These are phyloP conservation scores for Coriolopsis trogii DNA, from an alignment of 1,284 basidiomycete genomes.

Conservation along the genomic window DNA sequence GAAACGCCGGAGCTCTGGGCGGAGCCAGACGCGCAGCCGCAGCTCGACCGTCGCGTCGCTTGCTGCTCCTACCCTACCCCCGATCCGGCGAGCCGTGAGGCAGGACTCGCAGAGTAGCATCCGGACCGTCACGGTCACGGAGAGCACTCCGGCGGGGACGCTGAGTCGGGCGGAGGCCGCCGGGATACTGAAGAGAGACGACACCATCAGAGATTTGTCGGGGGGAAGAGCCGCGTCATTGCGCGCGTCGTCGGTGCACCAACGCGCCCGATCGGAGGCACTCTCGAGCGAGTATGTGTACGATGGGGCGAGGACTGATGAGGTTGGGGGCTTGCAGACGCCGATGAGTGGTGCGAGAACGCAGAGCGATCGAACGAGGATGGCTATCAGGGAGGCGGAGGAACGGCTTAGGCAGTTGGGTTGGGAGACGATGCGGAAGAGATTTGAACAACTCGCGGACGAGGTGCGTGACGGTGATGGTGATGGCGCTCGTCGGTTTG, in stretches of 20 bases:
- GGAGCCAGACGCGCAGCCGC: conserved; percentile 46
- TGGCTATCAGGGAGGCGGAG: conserved; percentile 54
- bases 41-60: conserved; percentile 65
- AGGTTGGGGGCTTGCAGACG: background rate
- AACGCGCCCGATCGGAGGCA: conserved; percentile 22
- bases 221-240: conserved; percentile 7
- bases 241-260: conserved; percentile 15
- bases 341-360: conserved; percentile 12
- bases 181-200: conserved; percentile 26
- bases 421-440: conserved; percentile 58
- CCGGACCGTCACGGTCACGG: conserved; percentile 61
- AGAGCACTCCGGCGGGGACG: conserved; percentile 31
- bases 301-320: conserved; percentile 5
- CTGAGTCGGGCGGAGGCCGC: conserved; percentile 11
- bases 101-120: conserved; percentile 67
- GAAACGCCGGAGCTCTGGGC: conserved; percentile 20
- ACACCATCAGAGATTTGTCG: conserved; percentile 22
- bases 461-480: conserved; percentile 42
- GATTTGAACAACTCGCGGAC: conserved; percentile 64
- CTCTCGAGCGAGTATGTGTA: conserved; percentile 16
- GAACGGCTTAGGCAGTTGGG: conserved; percentile 50
- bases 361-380: conserved; percentile 40
- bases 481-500: no score
- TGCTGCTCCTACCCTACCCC: conserved; percentile 34
- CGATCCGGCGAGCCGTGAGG: conserved; percentile 36